Conservation (phyloP, 371 early-diverging fungal species). For the Catenaria anguillulae region DNA sequence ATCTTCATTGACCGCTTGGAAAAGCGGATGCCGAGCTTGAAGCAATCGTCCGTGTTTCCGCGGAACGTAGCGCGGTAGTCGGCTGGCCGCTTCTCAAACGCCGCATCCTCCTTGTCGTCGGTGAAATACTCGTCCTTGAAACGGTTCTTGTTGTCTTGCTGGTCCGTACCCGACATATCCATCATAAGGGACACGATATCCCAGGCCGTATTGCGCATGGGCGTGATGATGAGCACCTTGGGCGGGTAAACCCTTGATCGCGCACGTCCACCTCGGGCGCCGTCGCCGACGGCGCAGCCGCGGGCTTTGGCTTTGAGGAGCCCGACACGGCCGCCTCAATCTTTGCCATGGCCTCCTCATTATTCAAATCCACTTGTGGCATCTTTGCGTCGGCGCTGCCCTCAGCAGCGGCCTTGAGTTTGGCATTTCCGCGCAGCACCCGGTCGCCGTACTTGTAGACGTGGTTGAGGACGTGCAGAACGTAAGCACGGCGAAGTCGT, state of each 20-base stretch:
- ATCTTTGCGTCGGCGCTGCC: conserved; percentile 65
- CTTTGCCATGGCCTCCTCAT: conserved; percentile 16
- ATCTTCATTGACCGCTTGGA: conserved; percentile 69
- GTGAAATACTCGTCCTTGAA: conserved; percentile 59
- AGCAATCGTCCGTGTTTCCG: conserved; percentile 91
- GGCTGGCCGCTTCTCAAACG: conserved; percentile 35
- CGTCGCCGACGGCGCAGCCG: conserved; percentile 1
- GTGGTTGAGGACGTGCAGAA: conserved; percentile 79
- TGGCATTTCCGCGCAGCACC: conserved; percentile 25
- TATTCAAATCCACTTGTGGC: conserved; percentile 20
- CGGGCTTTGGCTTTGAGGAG: not conserved
- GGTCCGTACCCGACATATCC: conserved; percentile 56
- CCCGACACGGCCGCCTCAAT: conserved; percentile 27
- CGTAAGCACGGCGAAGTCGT: conserved; percentile 53
- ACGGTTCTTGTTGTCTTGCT: conserved; percentile 64
- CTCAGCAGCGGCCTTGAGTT: too few relatives aligned
- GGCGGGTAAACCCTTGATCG: conserved; percentile 92
- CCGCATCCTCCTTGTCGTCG: conserved; percentile 19
- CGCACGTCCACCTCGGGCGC: conserved; percentile 45
- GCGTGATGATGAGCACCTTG: conserved; percentile 72
- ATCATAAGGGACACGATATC: conserved; percentile 62
- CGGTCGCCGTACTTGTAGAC: conserved; percentile 45
- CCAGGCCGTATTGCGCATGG: conserved; percentile 70
- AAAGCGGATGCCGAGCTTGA: conserved; percentile 83
- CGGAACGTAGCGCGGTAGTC: conserved; percentile 70